A percentile compares a stretch with the other conserved stretches of the same genome.
These are phyloP conservation scores for Nitzschia sp. DNA, from an alignment of 108 stramenopile species.

Conservation along the genomic window DNA sequence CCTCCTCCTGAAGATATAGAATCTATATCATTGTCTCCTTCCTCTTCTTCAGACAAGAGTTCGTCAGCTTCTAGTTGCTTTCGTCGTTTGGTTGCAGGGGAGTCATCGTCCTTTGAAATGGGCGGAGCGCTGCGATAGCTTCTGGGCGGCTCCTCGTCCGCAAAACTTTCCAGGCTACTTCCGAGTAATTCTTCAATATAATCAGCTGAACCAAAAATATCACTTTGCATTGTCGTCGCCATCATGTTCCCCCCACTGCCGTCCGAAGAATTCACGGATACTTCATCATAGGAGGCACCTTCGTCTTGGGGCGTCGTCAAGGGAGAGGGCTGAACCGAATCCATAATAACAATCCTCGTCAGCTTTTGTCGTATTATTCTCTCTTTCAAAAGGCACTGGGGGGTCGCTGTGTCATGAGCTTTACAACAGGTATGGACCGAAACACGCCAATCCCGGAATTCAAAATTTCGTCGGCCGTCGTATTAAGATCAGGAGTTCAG, in stretches of 20 bases:
- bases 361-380: too few relatives aligned
- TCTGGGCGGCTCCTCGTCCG: background rate
- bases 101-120: background rate
- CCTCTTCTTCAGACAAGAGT: constrained; percentile 3
- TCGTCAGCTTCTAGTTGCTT: background rate
- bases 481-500: too few relatives aligned
- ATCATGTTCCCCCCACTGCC: background rate
- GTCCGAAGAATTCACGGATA: background rate
- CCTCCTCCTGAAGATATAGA: background rate
- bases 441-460: too few relatives aligned
- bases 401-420: too few relatives aligned
- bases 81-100: background rate
- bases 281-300: background rate
- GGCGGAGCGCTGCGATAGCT: background rate
- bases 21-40: background rate
- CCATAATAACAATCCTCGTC: too few relatives aligned
- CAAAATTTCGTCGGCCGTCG: too few relatives aligned
- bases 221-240: background rate
- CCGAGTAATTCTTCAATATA: background rate
- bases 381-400: too few relatives aligned
- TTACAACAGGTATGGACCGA: too few relatives aligned
- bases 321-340: too few relatives aligned
- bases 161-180: background rate
- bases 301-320: too few relatives aligned
- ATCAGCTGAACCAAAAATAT: background rate